Evolutionary conservation across 768 basidiomycete species (phyloP), one percentile per base, ranked within the genome.

Genomic region (Crassisporium funariophilum): DNA sequence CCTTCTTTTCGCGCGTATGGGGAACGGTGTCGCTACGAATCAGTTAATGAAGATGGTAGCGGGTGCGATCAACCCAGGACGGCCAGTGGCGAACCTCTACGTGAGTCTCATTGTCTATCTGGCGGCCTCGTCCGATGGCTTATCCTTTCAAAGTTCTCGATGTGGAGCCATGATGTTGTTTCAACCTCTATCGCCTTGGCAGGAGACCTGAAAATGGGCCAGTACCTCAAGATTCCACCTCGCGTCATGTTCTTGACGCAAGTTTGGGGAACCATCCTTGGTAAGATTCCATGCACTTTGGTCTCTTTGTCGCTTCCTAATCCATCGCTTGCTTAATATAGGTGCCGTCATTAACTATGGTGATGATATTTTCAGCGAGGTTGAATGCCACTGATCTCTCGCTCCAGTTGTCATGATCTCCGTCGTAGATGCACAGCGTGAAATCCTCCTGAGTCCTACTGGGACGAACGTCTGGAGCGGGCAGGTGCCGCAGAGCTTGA

Each of bases 51-150:
- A 82, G 63, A 83, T 84, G 81, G 74, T 82, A 13, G 81, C 77
- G 8, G 79, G 79, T 11, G 76, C 74, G 2, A 65, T 83, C 7
- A 79, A 80, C 55, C 80, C 83, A 5, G 84, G 84, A 34, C 73
- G 76, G 36, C 83, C 84, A 0, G 79, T 85, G 4, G 84, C 83
- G 1, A 88, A 86, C 60, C 77, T 86, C 47, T 86, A 86, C 57
- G 81, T 84, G 37, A 39, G 73, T 60, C 13, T 25, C 25, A 6
- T 5, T 3, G 16, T 16, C 24, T 36, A 7, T 20, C 15, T 17
- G 37, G 13, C 37, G 21, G 6, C 5, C 21, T 20, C 21, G 13
- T 22, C 21, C 37, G 21, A 13, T 15, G 16, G 12, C 6, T 2
- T 15, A 15, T 6, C 4, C 12, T 39, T 20, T 19, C 9, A 13